A percentile compares a stretch with the other conserved stretches of the same genome.
phyloP scores from a whole-genome alignment of 768 basidiomycete species.

The Crucibulum laeve region DNA sequence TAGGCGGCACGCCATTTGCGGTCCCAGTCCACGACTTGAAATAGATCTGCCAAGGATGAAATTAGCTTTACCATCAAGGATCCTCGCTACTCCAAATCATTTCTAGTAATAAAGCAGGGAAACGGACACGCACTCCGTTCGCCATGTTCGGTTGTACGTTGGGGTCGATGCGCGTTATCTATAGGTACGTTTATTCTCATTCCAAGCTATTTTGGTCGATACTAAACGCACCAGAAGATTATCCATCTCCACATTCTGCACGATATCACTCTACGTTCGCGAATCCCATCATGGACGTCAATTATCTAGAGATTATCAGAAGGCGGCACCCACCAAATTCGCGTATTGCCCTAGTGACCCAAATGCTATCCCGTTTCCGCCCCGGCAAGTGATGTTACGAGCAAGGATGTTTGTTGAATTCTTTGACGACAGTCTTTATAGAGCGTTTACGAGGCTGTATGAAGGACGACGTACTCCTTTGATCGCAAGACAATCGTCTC shows the following conservation, averaged over 20 bases:
- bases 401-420: constrained; percentile 51
- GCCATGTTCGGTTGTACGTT: constrained; percentile 53
- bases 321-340: constrained; percentile 32
- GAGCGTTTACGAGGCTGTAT: neutral
- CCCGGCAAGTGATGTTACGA: constrained; percentile 46
- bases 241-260: constrained; percentile 46
- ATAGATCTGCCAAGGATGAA: constrained; percentile 34
- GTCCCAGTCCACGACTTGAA: constrained; percentile 54
- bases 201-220: neutral
- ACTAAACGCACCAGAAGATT: constrained; percentile 32
- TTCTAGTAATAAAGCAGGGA: neutral
- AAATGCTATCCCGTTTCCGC: constrained; percentile 59
- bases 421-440: constrained; percentile 16
- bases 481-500: constrained; percentile 62
- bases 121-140: constrained; percentile 33
- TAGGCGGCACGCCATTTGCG: constrained; percentile 48
- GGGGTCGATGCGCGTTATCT: constrained; percentile 45
- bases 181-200: neutral
- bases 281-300: neutral
- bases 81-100: neutral
- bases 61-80: neutral
- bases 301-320: neutral
- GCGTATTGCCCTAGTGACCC: constrained; percentile 57
- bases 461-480: constrained; percentile 42
- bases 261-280: constrained; percentile 41